Conservation (phyloP, 768 basidiomycete species). For the Mycena floridula region DNA sequence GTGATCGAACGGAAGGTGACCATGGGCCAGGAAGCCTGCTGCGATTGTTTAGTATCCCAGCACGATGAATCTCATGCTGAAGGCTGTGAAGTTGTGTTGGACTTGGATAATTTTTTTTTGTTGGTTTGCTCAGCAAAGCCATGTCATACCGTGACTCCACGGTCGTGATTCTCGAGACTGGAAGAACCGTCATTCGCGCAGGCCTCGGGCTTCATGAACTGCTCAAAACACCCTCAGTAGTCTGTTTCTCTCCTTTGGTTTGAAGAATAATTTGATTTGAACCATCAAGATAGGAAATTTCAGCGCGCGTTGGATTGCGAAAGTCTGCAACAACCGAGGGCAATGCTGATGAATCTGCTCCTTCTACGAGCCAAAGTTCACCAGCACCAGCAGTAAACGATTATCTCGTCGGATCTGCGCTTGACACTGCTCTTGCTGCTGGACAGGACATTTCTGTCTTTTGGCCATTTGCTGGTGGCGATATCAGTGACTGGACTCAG, state of each 20-base stretch:
- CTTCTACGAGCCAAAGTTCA: conserved; percentile 27
- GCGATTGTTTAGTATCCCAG: too few relatives aligned
- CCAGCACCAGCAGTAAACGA: conserved; percentile 55
- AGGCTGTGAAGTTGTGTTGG: too few relatives aligned
- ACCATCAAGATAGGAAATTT: conserved; percentile 50
- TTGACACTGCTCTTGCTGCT: conserved; percentile 73
- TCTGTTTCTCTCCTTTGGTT: conserved; percentile 31
- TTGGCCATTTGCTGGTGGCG: conserved; percentile 78
- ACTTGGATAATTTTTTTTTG: too few relatives aligned
- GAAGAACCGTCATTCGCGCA: conserved; percentile 63
- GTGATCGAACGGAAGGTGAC: too few relatives aligned
- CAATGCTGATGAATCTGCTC: conserved; percentile 16
- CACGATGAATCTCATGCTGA: too few relatives aligned
- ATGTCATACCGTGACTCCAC: conserved; percentile 79
- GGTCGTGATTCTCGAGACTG: conserved; percentile 76
- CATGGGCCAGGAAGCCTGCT: too few relatives aligned
- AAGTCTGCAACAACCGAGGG: conserved; percentile 35
- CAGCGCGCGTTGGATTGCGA: conserved; percentile 75
- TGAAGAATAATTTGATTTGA: too few relatives aligned
- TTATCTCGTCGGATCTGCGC: conserved; percentile 74
- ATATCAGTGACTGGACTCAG: conserved; percentile 73
- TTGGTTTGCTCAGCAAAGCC: too few relatives aligned
- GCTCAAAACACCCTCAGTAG: conserved; percentile 67
- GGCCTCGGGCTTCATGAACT: conserved; percentile 79
- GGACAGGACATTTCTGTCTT: conserved; percentile 70